These are phyloP conservation scores for Pyrenophora tritici-repentis DNA, from an alignment of 2,329 filamentous ascomycete genomes.

Conservation along the genomic window DNA sequence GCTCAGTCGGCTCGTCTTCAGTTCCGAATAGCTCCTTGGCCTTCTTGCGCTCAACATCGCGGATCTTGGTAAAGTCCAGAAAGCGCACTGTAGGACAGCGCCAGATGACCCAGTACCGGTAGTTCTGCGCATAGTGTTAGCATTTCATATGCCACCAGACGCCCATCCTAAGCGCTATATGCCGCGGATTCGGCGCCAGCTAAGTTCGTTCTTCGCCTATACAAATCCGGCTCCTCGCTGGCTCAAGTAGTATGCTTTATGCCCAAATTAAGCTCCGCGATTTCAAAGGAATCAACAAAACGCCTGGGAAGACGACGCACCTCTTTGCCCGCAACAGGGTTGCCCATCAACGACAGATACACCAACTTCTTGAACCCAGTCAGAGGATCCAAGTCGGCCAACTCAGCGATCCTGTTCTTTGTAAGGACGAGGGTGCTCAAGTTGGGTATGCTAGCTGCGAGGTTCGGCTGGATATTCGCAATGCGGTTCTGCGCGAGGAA, in stretches of 20 bases:
- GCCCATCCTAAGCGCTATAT: not conserved
- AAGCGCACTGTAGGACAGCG: conserved; percentile 83
- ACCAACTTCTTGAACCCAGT: conserved; percentile 70
- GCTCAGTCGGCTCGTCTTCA: conserved; percentile 72
- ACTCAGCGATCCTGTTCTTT: conserved; percentile 78
- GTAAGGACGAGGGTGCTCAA: conserved; percentile 81
- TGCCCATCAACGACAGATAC: conserved; percentile 81
- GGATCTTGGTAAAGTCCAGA: conserved; percentile 91
- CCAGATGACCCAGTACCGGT: conserved; percentile 91
- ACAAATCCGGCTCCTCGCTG: not conserved
- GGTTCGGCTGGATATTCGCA: conserved; percentile 74
- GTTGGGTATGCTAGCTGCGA: conserved; percentile 78
- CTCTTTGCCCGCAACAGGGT: conserved; percentile 91
- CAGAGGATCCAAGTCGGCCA: conserved; percentile 87
- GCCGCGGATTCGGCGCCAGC: not conserved
- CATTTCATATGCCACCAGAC: not conserved
- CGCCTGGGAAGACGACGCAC: conserved; percentile 54
- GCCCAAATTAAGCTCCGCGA: conserved; percentile 21
- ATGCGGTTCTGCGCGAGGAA: conserved; percentile 90
- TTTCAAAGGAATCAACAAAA: not conserved
- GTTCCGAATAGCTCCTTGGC: conserved; percentile 85
- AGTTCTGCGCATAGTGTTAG: conserved; percentile 64
- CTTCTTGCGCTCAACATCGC: conserved; percentile 77
- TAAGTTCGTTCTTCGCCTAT: not conserved
- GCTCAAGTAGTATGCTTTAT: conserved; percentile 20